These are phyloP conservation scores for Herpetospermum pedunculosum DNA, from an alignment of 306 rosid genomes.

Conservation along the genomic window DNA sequence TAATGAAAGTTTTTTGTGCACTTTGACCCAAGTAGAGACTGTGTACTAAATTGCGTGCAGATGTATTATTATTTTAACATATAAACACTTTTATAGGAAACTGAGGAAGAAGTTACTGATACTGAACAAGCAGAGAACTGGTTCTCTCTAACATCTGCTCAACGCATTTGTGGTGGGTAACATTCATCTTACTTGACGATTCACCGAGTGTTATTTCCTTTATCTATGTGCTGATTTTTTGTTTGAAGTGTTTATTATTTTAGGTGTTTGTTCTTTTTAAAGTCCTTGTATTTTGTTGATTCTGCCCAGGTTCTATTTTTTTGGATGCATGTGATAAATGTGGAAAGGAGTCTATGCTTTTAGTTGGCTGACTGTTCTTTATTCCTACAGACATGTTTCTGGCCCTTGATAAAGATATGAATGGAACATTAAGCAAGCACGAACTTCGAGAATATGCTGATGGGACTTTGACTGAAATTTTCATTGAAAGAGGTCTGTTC, in stretches of 20 bases:
- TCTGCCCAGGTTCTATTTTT: neutral
- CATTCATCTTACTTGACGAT: slow-evolving; percentile 12
- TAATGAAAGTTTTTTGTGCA: neutral
- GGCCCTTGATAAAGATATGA: slow-evolving; percentile 80
- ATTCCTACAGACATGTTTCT: slow-evolving; percentile 71
- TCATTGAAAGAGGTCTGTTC: slow-evolving; percentile 80
- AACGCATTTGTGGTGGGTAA: slow-evolving; percentile 90
- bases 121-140: slow-evolving; percentile 99
- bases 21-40: neutral
- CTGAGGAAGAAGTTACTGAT: slow-evolving; percentile 96
- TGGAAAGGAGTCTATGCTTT: neutral
- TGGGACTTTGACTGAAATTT: slow-evolving; percentile 89
- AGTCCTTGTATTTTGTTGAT: neutral
- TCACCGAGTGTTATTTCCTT: slow-evolving; percentile 13
- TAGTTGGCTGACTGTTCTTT: slow-evolving; percentile 8
- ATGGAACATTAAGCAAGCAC: slow-evolving; percentile 81
- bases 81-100: slow-evolving; percentile 45
- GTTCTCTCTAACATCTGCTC: slow-evolving; percentile 96
- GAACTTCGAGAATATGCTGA: slow-evolving; percentile 96
- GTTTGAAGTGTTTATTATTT: neutral
- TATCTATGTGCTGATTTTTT: neutral
- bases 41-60: neutral
- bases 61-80: neutral
- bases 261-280: neutral
- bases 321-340: neutral